Percentiles rank a stretch among this genome's conserved stretches.
Conservation (phyloP, 1,284 basidiomycete species). For the Irpex sp. region DNA sequence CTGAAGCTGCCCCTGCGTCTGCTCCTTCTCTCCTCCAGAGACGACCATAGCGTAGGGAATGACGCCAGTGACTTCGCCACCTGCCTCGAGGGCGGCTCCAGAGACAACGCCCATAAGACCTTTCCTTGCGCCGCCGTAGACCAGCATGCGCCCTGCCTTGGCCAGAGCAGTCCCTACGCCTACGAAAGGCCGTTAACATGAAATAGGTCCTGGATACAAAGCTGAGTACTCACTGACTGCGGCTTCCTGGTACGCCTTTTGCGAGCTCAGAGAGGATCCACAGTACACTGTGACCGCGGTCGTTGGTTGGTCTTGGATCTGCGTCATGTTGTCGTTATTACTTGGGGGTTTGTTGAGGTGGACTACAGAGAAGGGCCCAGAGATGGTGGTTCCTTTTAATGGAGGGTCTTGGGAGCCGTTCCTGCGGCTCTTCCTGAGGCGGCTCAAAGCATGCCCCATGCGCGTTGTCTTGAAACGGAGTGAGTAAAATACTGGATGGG, state of each 20-base stretch:
- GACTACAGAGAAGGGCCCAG: background rate
- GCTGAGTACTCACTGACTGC: constrained; percentile 55
- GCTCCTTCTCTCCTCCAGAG: constrained; percentile 60
- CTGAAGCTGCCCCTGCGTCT: constrained; percentile 25
- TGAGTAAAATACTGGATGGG: background rate
- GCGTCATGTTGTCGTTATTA: background rate
- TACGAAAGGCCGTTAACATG: constrained; percentile 22
- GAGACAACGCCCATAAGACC: constrained; percentile 91
- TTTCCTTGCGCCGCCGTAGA: constrained; percentile 84
- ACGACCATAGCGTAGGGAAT: constrained; percentile 75
- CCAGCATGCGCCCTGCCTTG: constrained; percentile 56
- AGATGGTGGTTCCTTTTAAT: constrained; percentile 1
- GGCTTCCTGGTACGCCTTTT: constrained; percentile 61
- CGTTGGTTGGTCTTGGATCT: background rate
- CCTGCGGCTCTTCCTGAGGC: background rate
- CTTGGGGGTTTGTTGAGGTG: background rate
- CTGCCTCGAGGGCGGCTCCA: constrained; percentile 58
- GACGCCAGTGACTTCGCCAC: constrained; percentile 80
- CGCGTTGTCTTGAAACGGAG: background rate
- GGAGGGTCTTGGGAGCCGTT: background rate
- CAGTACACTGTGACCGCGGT: constrained; percentile 74
- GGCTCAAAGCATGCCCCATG: background rate
- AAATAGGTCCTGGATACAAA: no score
- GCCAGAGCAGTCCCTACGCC: constrained; percentile 78
- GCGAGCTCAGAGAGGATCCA: constrained; percentile 67